Percentiles rank a stretch among this genome's conserved stretches.
phyloP scores from a whole-genome alignment of 2,329 filamentous ascomycete species.

The Pseudocercospora cruenta region DNA sequence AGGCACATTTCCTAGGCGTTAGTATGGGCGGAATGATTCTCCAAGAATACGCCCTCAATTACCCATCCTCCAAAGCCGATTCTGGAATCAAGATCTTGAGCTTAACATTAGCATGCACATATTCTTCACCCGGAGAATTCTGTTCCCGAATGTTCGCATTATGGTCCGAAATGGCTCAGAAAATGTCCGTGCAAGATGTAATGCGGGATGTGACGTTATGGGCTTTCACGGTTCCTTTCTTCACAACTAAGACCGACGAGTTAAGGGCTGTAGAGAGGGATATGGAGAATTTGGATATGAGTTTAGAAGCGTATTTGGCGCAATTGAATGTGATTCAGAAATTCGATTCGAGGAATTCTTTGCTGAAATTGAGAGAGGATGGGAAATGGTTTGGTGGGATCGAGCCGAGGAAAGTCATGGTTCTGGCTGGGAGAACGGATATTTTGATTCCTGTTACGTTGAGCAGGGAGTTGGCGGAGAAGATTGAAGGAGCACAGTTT shows the following conservation, averaged over 20 bases:
- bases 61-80: constrained; percentile 25
- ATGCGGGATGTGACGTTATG: constrained; percentile 34
- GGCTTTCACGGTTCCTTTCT: constrained; percentile 33
- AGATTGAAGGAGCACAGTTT: constrained; percentile 25
- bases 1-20: constrained; percentile 29
- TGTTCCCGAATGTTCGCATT: constrained; percentile 30
- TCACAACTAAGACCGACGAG: constrained; percentile 20
- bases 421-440: constrained; percentile 31
- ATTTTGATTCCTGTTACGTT: constrained; percentile 30
- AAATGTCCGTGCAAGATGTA: constrained; percentile 29
- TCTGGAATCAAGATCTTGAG: constrained; percentile 17
- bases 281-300: constrained; percentile 30
- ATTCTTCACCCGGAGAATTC: constrained; percentile 28
- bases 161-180: constrained; percentile 30
- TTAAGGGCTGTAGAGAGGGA: constrained; percentile 26
- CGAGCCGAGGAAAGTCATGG: constrained; percentile 25
- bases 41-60: constrained; percentile 28
- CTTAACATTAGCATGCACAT: constrained; percentile 30
- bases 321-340: constrained; percentile 32
- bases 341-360: constrained; percentile 25
- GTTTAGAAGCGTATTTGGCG: constrained; percentile 26
- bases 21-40: constrained; percentile 35
- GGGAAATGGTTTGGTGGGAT: constrained; percentile 25
- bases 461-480: constrained; percentile 27
- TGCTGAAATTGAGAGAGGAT: constrained; percentile 21